Percentiles rank a stretch among this genome's conserved stretches.
phyloP scores from a whole-genome alignment of 2,329 filamentous ascomycete species.

The Ophiostoma pallidulum region DNA sequence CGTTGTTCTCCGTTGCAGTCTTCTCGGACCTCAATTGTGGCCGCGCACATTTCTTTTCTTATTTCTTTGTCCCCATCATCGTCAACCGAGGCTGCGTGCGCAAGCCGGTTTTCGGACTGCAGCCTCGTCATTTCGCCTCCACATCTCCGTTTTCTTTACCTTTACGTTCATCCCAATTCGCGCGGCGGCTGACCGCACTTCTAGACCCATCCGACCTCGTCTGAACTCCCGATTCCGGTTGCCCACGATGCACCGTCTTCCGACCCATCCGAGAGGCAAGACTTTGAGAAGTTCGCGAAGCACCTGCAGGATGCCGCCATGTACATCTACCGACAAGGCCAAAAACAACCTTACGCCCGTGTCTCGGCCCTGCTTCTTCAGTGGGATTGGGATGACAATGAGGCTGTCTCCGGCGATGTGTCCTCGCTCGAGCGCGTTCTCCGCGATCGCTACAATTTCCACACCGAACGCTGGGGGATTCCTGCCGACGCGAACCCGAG shows the following conservation, averaged over 20 bases:
- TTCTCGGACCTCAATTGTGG: neutral
- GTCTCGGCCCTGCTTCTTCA: slow-evolving; percentile 52
- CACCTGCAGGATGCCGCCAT: slow-evolving; percentile 61
- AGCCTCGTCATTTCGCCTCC: neutral
- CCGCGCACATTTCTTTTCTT: too few species aligned
- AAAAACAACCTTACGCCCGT: slow-evolving; percentile 46
- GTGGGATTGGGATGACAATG: slow-evolving; percentile 59
- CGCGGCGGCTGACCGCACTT: neutral
- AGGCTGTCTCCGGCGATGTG: slow-evolving; percentile 43
- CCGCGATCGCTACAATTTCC: slow-evolving; percentile 50
- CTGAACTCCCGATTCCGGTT: slow-evolving; percentile 6
- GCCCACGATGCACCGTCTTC: slow-evolving; percentile 14
- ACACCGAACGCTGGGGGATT: slow-evolving; percentile 51
- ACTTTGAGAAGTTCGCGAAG: slow-evolving; percentile 57
- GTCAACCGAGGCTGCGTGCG: neutral
- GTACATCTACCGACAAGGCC: slow-evolving; percentile 55
- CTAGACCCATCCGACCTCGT: slow-evolving; percentile 10
- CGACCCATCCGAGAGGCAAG: slow-evolving; percentile 37
- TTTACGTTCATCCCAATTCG: neutral
- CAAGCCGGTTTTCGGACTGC: neutral
- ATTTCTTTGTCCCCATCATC: neutral
- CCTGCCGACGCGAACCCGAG: slow-evolving; percentile 50
- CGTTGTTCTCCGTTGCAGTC: neutral
- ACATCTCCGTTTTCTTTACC: neutral
- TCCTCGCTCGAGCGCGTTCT: slow-evolving; percentile 47